A percentile compares a stretch with the other conserved stretches of the same genome.
phyloP scores from a whole-genome alignment of 2,329 filamentous ascomycete genomes.

The Alternaria angustiovoidea region DNA sequence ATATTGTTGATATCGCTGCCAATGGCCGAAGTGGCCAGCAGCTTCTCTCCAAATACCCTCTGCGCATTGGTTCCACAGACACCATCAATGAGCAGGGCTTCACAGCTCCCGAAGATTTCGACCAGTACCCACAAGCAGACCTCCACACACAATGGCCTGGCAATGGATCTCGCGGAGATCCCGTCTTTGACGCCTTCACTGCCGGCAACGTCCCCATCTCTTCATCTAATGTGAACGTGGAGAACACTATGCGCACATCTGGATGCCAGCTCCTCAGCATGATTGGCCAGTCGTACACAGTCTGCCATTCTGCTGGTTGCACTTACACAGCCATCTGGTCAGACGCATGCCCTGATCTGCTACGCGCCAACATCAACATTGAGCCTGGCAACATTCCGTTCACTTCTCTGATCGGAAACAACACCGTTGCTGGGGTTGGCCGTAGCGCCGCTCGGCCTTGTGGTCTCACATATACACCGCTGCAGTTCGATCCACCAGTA shows the following conservation, averaged over 20 bases:
- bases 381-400: constrained; percentile 30
- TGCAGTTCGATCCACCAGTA: constrained; percentile 25
- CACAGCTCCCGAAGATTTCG: constrained; percentile 21
- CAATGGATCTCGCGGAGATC: constrained; percentile 25
- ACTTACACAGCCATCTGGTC: constrained; percentile 32
- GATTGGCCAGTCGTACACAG: constrained; percentile 29
- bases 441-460: constrained; percentile 27
- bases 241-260: constrained; percentile 28
- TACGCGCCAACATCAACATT: constrained; percentile 35
- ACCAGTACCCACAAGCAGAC: constrained; percentile 24
- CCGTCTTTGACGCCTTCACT: constrained; percentile 31
- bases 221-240: constrained; percentile 24
- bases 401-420: constrained; percentile 14
- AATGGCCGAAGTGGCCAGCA: constrained; percentile 19
- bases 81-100: constrained; percentile 22
- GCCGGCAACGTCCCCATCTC: constrained; percentile 26
- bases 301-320: constrained; percentile 32
- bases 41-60: constrained; percentile 10
- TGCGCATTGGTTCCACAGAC: constrained; percentile 24
- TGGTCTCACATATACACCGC: constrained; percentile 29
- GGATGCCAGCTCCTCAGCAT: constrained; percentile 26
- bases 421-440: constrained; percentile 12
- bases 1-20: constrained; percentile 27
- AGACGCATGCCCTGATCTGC: constrained; percentile 30
- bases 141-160: constrained; percentile 34